Evolutionary conservation across 768 basidiomycete species (phyloP), one percentile per base, ranked within the genome.

Genomic region (Dioszegia aurantiaca): DNA sequence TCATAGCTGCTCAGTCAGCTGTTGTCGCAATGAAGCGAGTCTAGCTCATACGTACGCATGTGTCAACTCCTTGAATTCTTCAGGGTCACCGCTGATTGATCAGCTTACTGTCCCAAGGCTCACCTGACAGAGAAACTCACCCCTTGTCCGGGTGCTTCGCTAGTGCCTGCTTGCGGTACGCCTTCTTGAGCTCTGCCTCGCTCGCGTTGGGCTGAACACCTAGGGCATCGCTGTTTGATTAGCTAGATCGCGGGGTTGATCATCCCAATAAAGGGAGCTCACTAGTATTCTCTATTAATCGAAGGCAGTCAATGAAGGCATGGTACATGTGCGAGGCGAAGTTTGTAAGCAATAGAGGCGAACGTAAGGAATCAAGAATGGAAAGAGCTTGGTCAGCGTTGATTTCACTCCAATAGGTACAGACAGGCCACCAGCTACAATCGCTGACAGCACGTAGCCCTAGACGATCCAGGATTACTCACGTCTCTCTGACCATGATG

Each of bases 31-130:
- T n/a, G n/a, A 37, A 59, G 27, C 30, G 55, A n/a, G 54, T 21
- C 14, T n/a, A 45, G 43, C 41, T 60, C n/a, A 5, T 36, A 56
- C 47, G 59, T 39, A 60, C 37, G 61, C 61, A 52, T 56, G 53
- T 14, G 60, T 93, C 36, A 98, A 88, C 75, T 97, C 90, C 75
- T 98, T 97, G 86, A 98, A 98, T 54, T 88, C 78, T 77, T 98
- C 94, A 24, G 91, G 91, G 69, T 95, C 93, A 57, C 92, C 92
- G 45, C 92, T 91, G 17, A 40, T n/a, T 40, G 14, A 39, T 65
- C 28, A 56, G 48, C 48, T 40, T 51, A 8, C 14, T 19, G 21
- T 21, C 17, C 21, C 17, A n/a, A 11, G 31, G n/a, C n/a, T n/a
- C n/a, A 11, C 21, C 40, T 5, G 31, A 23, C 1, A 11, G 36